A percentile compares a stretch with the other conserved stretches of the same genome.
Conservation (phyloP, 2,329 filamentous ascomycete species). For the Colletotrichum gloeosporioides region DNA sequence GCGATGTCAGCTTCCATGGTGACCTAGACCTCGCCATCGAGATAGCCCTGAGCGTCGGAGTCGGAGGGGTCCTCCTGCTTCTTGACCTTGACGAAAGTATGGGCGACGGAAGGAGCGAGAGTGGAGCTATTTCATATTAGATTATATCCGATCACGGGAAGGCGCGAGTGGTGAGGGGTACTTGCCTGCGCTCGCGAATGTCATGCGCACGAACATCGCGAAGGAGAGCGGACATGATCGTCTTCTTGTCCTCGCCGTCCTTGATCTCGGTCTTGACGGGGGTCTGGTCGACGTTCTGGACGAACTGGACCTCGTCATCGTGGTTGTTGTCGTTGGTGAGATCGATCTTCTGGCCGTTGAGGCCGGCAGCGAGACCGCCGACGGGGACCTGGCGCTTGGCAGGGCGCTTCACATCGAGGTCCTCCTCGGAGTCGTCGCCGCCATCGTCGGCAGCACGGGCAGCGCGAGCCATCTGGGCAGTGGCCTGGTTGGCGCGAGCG, state of each 20-base stretch:
- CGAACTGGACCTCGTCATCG: background rate
- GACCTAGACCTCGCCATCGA: background rate
- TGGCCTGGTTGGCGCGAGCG: background rate
- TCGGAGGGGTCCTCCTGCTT: background rate
- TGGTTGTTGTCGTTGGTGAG: slow-evolving; percentile 8
- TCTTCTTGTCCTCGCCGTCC: background rate
- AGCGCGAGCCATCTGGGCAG: background rate
- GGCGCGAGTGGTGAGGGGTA: background rate
- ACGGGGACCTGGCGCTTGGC: background rate
- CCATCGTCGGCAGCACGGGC: background rate
- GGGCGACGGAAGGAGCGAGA: background rate
- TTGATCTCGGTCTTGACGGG: slow-evolving; percentile 19
- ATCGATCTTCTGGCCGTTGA: background rate
- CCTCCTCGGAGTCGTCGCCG: background rate
- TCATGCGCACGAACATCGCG: background rate
- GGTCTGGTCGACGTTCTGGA: background rate
- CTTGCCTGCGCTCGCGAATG: background rate
- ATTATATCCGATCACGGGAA: background rate
- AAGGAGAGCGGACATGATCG: background rate
- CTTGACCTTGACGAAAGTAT: background rate
- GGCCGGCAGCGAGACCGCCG: background rate
- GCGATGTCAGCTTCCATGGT: background rate
- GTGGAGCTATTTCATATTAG: background rate
- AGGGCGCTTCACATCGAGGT: background rate
- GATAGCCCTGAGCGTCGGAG: background rate